Conservation (phyloP, 2,329 filamentous ascomycete genomes). For the Penicillium rolfsii region DNA sequence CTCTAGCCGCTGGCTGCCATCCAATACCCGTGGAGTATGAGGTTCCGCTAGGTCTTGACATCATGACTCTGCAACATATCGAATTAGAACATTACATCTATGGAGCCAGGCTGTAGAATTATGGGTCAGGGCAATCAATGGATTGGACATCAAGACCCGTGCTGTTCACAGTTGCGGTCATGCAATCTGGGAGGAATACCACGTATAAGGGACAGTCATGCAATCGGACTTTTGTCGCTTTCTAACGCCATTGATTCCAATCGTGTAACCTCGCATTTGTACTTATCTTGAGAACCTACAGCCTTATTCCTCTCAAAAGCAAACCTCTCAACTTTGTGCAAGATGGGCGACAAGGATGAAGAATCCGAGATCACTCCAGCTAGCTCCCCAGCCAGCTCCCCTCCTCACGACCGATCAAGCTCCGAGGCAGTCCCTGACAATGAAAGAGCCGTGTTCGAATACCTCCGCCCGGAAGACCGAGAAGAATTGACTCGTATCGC, state of each 20-base stretch:
- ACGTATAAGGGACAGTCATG: neutral
- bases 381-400: slow-evolving; percentile 24
- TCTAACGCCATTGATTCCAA: neutral
- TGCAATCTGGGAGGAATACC: neutral
- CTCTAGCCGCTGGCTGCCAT: neutral
- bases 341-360: slow-evolving; percentile 16
- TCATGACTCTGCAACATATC: slow-evolving; percentile 20
- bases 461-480: slow-evolving; percentile 32
- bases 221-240: neutral
- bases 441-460: slow-evolving; percentile 31
- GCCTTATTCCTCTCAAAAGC: neutral
- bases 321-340: neutral
- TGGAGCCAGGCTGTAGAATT: neutral
- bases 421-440: slow-evolving; percentile 25
- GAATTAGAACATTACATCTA: slow-evolving; percentile 10
- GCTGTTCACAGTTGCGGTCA: neutral
- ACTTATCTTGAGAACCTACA: neutral
- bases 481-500: slow-evolving; percentile 34
- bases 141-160: neutral
- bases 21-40: neutral
- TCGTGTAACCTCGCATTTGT: neutral
- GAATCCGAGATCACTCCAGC: slow-evolving; percentile 13
- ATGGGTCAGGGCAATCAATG: neutral
- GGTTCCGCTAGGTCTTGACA: slow-evolving; percentile 22
- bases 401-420: slow-evolving; percentile 15